Base-by-base conservation (phyloP, 2,329 filamentous ascomycete species). In the Stemphylium vesicarium region DNA sequence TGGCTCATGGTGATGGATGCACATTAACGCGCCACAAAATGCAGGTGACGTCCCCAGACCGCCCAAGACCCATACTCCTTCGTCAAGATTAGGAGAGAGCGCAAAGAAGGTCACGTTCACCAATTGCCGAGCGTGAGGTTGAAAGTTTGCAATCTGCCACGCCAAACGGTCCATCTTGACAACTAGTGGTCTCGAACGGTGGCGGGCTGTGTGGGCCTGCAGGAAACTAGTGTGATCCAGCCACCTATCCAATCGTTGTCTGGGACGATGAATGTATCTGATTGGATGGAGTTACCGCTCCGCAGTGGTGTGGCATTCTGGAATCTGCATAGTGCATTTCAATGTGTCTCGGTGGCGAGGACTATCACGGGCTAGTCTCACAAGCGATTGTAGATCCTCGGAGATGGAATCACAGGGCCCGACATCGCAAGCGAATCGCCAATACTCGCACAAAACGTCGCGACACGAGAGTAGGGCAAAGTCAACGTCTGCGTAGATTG, bases 131-230 rank as follows among this genome's bases (percentile, higher is more conserved):
- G 47, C 26, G 37, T 24, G 37, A 37, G 33, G 39, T 31, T 16
- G 53, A 32, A 51, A 56, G 54, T 57, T 57, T 57, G 50, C 54
- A 18, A 39, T 18, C 53, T 40, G 54, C 54, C 44, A 49, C 54
- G 38, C 35, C 33, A 47, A 31, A 38, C 39, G 50, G 53, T 22
- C 11, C 20, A 32, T 46, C 42, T 56, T 32, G 49, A 56, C 33
- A 20, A 24, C 49, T 36, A 26, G 26, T 32, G 18, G 36, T 36
- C 33, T 36, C 41, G 13, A 38, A 22, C 15, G 16, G 22, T 29
- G 26, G 26, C 26, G 26, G 26, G 8, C 9, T 29, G 26, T 29
- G 26, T 26, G 40, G 36, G 40, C 16, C 45, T 31, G 31, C 36
- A 39, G 9, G 31, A 13, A 16, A 44, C 52, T 55, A 55, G 52